phyloP scores from a whole-genome alignment of 2,329 filamentous ascomycete genomes.

The Trematosphaeria pertusa region DNA sequence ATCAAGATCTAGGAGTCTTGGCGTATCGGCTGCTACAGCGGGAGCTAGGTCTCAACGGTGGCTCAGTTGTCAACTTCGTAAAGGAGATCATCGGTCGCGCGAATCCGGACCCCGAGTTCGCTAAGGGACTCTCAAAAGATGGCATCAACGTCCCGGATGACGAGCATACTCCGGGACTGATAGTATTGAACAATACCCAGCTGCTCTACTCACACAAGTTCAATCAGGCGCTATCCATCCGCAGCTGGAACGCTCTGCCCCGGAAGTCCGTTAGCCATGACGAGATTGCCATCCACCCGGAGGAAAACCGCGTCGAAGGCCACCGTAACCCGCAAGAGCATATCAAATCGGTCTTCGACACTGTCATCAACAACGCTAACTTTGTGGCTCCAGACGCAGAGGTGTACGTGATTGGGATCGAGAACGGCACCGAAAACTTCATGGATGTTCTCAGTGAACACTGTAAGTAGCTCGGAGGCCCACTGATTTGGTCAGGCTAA shows the following conservation, averaged over 20 bases:
- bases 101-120: constrained; percentile 12
- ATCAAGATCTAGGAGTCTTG: constrained; percentile 76
- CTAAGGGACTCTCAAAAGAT: constrained; percentile 24
- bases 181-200: constrained; percentile 81
- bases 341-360: constrained; percentile 69
- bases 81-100: constrained; percentile 50
- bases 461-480: constrained; percentile 59
- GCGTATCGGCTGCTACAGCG: constrained; percentile 72
- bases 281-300: constrained; percentile 58
- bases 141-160: constrained; percentile 21
- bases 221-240: constrained; percentile 64
- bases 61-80: constrained; percentile 73
- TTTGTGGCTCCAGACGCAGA: constrained; percentile 59
- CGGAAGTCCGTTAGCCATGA: constrained; percentile 66
- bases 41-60: constrained; percentile 70
- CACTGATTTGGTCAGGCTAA: constrained; percentile 15
- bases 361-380: constrained; percentile 59
- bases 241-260: constrained; percentile 65
- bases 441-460: constrained; percentile 65
- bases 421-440: constrained; percentile 67
- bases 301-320: constrained; percentile 67
- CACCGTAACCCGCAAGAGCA: constrained; percentile 68
- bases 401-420: constrained; percentile 75
- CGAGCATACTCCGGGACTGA: constrained; percentile 60
- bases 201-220: constrained; percentile 75